Base-by-base conservation (phyloP, 495 filamentous ascomycete species). In the Aspergillus carlsbadensis region DNA sequence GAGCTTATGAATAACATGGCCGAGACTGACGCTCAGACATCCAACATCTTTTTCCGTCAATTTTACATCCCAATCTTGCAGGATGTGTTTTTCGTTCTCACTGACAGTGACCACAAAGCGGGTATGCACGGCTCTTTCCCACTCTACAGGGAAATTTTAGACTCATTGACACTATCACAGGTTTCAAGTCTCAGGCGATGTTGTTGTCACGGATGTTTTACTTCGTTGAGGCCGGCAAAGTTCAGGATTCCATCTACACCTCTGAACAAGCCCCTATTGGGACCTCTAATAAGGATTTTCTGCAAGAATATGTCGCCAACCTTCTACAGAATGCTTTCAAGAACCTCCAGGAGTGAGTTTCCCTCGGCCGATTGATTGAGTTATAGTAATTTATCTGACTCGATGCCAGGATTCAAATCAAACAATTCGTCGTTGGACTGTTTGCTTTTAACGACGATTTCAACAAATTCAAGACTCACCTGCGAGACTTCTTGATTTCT, bases 1-100 rank as follows among this genome's bases (percentile, higher is more conserved):
- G 94, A 99, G 73, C 78, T 99, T 56, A 94, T 99, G 75, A 92
- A 87, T 69, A 98, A 99, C 68, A 96, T 99, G 75, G 89, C 91
- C 13, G 93, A 97, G 61, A 92, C 92, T 11, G 91, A 96, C 66
- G 70, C 81, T 22, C 78, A 87, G 65, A 97, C 90, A 6, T 89
- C 91, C 57, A 92, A 88, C 62, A 86, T 87, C 52, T 99, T 99
- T 79, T 99, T 99, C 84, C 90, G 92, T 63, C 90, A 91, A 65
- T 99, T 98, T 74, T 98, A 90, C 68, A 83, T 96, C 36, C 81
- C 88, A 2, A 99, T 99, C 61, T 78, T 99, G 18, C 94, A 98
- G 73, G 94, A 99, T 67, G 90, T 97, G 15, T 96, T 99, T 81
- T 99, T 98, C 67, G 94, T 99, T 17, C 80, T 99, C 49, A 96